Conservation (phyloP, 75 land plant genomes). For the Adiantum capillusveneris region DNA sequence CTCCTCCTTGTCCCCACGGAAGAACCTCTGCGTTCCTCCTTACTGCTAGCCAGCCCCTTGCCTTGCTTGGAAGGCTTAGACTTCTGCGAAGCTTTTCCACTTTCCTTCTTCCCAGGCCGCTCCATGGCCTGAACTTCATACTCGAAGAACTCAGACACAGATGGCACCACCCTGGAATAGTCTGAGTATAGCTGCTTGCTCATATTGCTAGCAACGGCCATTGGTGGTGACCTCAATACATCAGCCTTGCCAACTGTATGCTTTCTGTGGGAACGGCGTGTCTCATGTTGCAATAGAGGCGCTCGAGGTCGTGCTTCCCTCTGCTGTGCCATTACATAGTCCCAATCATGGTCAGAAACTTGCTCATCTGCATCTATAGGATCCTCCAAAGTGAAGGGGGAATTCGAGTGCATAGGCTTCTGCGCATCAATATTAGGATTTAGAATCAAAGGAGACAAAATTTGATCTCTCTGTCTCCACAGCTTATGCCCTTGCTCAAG, state of each 20-base stretch:
- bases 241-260: background rate
- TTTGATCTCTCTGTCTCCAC: background rate
- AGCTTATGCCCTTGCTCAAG: too few relatives aligned
- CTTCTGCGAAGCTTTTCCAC: background rate
- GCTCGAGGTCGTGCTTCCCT: background rate
- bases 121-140: background rate
- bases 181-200: background rate
- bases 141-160: background rate
- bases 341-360: background rate
- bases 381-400: background rate
- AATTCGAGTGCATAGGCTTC: background rate
- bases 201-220: background rate
- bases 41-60: background rate
- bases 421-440: background rate
- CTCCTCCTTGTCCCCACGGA: background rate
- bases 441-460: background rate
- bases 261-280: background rate
- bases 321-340: background rate
- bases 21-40: background rate
- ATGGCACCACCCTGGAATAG: background rate
- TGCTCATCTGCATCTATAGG: background rate
- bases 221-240: background rate
- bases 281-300: background rate
- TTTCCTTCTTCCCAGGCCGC: background rate
- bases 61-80: background rate